These are phyloP conservation scores for Auriscalpium vulgare DNA, from an alignment of 768 basidiomycete genomes.

Conservation along the genomic window DNA sequence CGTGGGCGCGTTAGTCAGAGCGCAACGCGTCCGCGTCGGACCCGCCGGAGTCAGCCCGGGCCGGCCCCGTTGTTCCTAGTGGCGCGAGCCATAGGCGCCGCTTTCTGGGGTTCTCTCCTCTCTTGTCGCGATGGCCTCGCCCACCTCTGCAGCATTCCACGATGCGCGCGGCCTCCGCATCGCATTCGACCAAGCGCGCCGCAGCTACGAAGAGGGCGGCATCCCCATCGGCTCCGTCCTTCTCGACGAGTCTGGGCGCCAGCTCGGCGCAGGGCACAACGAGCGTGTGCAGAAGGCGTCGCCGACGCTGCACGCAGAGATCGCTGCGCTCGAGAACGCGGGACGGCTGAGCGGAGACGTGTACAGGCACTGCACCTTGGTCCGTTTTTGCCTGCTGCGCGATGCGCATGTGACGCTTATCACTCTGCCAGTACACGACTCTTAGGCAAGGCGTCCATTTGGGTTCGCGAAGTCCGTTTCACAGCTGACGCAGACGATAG, in stretches of 20 bases:
- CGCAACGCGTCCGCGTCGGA: background rate
- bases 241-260: constrained; percentile 17
- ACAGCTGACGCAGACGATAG: constrained; percentile 23
- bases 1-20: background rate
- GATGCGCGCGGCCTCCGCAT: constrained; percentile 22
- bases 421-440: constrained; percentile 28
- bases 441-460: constrained; percentile 22
- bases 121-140: background rate
- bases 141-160: background rate
- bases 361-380: constrained; percentile 44
- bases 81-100: too few species aligned
- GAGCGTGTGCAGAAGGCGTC: constrained; percentile 35
- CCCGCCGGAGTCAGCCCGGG: background rate
- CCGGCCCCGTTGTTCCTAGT: background rate
- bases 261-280: constrained; percentile 37
- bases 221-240: constrained; percentile 57
- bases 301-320: constrained; percentile 40
- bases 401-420: background rate
- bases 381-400: constrained; percentile 18
- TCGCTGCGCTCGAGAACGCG: constrained; percentile 42
- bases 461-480: background rate
- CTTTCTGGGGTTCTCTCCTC: too few species aligned
- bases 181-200: constrained; percentile 34
- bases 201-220: constrained; percentile 44
- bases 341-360: constrained; percentile 38